Base-by-base conservation (phyloP, 352 stramenopile genomes). In the Pythium phragmiticola region DNA sequence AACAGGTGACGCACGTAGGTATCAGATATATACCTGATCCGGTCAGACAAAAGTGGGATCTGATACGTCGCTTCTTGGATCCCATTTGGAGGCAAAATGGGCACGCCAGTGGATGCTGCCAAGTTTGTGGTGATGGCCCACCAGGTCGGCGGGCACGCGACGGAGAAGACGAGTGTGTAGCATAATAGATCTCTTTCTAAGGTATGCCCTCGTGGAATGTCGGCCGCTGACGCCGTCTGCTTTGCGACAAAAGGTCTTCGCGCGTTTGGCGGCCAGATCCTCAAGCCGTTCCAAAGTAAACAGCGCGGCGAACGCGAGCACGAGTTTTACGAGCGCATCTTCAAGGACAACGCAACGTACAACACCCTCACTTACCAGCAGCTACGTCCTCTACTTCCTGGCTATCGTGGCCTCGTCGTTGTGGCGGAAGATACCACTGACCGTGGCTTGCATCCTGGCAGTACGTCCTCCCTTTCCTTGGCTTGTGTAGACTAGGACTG, bases 261-360 rank as follows among this genome's bases (percentile, higher is more conserved):
- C 45, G 61, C 83, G 34, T 66, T 77, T 54, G 73, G 74, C n/a
- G 87, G 80, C 0, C 76, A 78, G 52, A 87, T 96, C 60, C 73
- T 92, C 47, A 96, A 96, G 66, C 88, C 85, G 8, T 96, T 94
- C 64, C 88, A 96, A 66, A 89, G 72, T 66, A 91, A 89, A 53
- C 73, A 74, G 49, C 75, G 88, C 21, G 88, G 88, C 12, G 76
- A 92, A 64, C 77, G 73, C 48, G 88, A 96, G 58, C 57, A 80
- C 39, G 77, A 75, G 46, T 95, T 96, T 64, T 96, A 96, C 65
- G 69, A 87, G 62, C 73, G 68, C 39, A 73, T 93, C 14, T 89
- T 89, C 53, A 50, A 43, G 4, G 57, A 28, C 2, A 50, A 77
- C 8, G 36, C 64, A 39, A 66, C 58, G 0, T 9, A 48, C 16